These are phyloP conservation scores for Trametes cinnabarina DNA, from an alignment of 768 basidiomycete genomes.

Conservation along the genomic window DNA sequence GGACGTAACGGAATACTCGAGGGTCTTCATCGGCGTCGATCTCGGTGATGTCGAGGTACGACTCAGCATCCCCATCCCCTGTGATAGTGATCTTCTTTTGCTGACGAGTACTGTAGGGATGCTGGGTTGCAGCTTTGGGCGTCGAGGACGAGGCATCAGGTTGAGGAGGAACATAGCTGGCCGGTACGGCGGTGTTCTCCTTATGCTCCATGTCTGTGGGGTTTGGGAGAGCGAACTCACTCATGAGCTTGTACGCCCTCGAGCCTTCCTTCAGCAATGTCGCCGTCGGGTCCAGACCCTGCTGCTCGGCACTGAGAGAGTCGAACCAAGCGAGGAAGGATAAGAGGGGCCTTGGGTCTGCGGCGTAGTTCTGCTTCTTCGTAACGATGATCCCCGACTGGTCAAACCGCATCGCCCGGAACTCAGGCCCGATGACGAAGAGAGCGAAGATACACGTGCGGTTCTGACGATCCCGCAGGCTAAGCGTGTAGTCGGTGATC, in stretches of 20 bases:
- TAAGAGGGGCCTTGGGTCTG: neutral
- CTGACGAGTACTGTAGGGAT: too few species aligned
- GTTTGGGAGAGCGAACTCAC: neutral
- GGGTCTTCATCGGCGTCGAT: too few species aligned
- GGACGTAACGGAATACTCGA: too few species aligned
- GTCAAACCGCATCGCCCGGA: slow-evolving; percentile 6
- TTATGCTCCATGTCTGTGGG: neutral
- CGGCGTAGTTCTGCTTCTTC: neutral
- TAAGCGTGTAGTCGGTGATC: slow-evolving; percentile 1
- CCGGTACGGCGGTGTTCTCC: too few species aligned
- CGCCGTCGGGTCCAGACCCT: slow-evolving; percentile 6
- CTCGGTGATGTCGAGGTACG: too few species aligned
- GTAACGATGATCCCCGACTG: neutral
- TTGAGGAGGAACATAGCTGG: too few species aligned
- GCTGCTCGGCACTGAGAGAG: neutral
- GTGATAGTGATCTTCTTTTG: too few species aligned
- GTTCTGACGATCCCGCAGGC: slow-evolving; percentile 3
- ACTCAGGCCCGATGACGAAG: neutral
- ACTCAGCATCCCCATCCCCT: too few species aligned
- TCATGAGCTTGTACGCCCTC: neutral
- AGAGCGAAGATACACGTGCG: slow-evolving; percentile 6
- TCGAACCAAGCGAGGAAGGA: neutral
- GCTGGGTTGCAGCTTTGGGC: too few species aligned
- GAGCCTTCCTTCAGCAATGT: neutral
- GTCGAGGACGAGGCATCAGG: too few species aligned